Base-by-base conservation (phyloP, 441 rosid species). In the Pelargonium citronellum region DNA sequence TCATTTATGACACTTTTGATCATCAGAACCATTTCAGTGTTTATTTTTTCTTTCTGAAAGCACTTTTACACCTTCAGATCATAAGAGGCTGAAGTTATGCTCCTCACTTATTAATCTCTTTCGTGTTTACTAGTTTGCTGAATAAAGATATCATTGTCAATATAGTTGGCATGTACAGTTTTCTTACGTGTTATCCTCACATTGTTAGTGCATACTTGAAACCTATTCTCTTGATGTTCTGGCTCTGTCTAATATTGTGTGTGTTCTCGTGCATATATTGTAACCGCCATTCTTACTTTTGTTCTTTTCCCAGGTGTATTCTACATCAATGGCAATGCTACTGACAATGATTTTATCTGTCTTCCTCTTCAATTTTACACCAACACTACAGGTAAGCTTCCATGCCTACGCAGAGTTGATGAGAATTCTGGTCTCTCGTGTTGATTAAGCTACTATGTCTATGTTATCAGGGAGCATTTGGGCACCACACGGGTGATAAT, bases 311-410 rank as follows among this genome's bases (percentile, higher is more conserved):
- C 41, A 70, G 73, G 73, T 70, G 10, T 70, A 70, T 63, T 63
- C 73, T 12, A 71, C 63, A 3, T 64, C 73, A 47, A 71, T 71
- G 73, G 73, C 73, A 17, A 71, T 71, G 73, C 73, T 71, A 16
- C 61, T 64, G 73, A 71, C 68, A 34, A 11, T 64, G 68, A 65
- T 41, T 71, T 60, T 71, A 22, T 71, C 68, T 20, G 65, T 71
- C 13, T 71, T 61, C 66, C 73, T 71, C 53, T 47, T 71, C 67
- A 46, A 64, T 20, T 64, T 71, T 62, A 71, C 37, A 44, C 73
- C 73, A 20, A 71, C 73, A 5, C 15, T 64, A 17, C 73, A 64
- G 66, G 73, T 71, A 71, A 71, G 63, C 65, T 69, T 5, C 64
- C 71, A 44, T 34, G 53, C 19, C 58, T 15, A 55, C n/a, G 24